Base-by-base conservation (phyloP, 169 alveolate species). In the Babesia ovis region DNA sequence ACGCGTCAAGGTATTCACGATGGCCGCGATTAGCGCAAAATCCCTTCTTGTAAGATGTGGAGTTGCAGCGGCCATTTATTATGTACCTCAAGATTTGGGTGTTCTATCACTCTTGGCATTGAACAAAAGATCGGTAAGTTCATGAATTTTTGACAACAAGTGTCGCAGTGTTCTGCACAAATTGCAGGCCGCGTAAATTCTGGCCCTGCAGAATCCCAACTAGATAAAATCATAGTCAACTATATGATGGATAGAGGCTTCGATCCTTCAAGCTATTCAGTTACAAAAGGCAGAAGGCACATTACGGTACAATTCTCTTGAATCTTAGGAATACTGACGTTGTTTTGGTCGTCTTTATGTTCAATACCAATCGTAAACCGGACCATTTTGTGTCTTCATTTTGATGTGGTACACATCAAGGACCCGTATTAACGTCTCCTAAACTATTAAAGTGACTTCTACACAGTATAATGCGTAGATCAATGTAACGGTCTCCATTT, bases 11-110 rank as follows among this genome's bases (percentile, higher is more conserved):
- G 3, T n/a, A 57, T 5, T 14, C 39, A 32, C 25, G 0, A 77
- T 77, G 86, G 59, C 45, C 16, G 25, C 45, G 12, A 25, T 80
- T 3, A 72, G 46, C 2, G 50, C 79, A 18, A 71, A 70, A 29
- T 80, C 88, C 5, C 42, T 80, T 27, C 69, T 80, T 23, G 62
- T 80, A 6, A 74, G 54, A 35, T 80, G 88, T 48, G 76, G 77
- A 1, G 42, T 70, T 18, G 83, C 88, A 9, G 88, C 88, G 4
- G 69, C 72, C 3, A 31, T 64, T 1, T 80, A 80, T 61, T 80
- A 80, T 46, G 27, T 80, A 4, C 88, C 88, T 6, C 88, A 80
- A 62, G 88, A 80, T 37, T 12, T 80, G n/a, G 88, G 83, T 14
- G 66, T 80, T 16, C 46, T 53, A 23, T 43, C 77, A 11, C 18